Evolutionary conservation across 148 eudicot genomes (phyloP).

Genomic region (Mesembryanthemum crystallinum): DNA sequence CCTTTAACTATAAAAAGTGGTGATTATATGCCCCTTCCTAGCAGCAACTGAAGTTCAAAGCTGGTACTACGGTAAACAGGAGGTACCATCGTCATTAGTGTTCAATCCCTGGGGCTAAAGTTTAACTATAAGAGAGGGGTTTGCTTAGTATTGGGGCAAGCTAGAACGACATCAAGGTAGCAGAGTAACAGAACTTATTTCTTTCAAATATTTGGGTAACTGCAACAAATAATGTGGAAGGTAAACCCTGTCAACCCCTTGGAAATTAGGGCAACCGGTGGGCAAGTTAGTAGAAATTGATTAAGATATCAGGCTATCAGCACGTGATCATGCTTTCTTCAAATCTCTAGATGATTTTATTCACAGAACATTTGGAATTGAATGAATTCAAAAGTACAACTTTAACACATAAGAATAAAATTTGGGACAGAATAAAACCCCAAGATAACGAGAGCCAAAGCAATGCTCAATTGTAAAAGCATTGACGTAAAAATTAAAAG

Average conservation of each 20-base stretch:
- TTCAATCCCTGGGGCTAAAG: too few relatives aligned
- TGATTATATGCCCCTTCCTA: not conserved
- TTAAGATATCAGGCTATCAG: not conserved
- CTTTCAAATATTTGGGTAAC: not conserved
- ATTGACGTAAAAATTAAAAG: slow-evolving; percentile 5
- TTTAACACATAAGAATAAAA: not conserved
- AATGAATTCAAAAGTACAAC: not conserved
- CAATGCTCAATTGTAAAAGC: not conserved
- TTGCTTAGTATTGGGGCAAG: too few relatives aligned
- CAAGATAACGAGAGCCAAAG: not conserved
- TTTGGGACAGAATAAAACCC: slow-evolving; percentile 9
- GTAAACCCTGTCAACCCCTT: not conserved
- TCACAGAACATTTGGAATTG: not conserved
- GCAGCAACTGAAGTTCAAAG: not conserved
- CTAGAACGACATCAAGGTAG: not conserved
- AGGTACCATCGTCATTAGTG: too few relatives aligned
- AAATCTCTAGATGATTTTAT: not conserved
- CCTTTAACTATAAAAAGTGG: too few relatives aligned
- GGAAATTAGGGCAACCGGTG: not conserved
- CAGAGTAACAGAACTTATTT: not conserved
- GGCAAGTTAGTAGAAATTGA: not conserved
- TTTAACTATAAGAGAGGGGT: too few relatives aligned
- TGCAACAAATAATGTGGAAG: too few relatives aligned
- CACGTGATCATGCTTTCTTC: slow-evolving; percentile 7
- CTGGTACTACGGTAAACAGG: too few relatives aligned